Percentiles rank a stretch among this genome's conserved stretches.
Conservation (phyloP, 2,329 filamentous ascomycete genomes). For the Epicoccum nigrum region DNA sequence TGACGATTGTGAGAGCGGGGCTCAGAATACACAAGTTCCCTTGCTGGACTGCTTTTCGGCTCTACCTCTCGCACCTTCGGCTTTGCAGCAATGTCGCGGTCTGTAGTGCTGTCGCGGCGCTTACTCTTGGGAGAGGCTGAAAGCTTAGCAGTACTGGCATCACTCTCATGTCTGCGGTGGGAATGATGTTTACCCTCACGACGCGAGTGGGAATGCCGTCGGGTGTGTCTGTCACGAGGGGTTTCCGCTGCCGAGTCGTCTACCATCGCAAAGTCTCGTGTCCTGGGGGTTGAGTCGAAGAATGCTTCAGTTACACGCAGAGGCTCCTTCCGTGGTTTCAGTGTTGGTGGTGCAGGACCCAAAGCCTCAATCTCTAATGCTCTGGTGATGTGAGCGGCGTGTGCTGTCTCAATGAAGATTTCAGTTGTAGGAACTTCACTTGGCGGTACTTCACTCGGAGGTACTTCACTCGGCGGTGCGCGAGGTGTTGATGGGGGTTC, state of each 20-base stretch:
- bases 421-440: too few species aligned
- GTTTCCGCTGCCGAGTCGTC: conserved; percentile 29
- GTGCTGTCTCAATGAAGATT: too few species aligned
- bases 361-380: not conserved
- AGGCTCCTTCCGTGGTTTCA: not conserved
- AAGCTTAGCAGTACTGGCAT: conserved; percentile 31
- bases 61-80: conserved; percentile 29
- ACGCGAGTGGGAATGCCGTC: conserved; percentile 38
- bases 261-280: conserved; percentile 37
- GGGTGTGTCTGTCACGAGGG: conserved; percentile 34
- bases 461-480: too few species aligned
- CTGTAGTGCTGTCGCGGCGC: conserved; percentile 42
- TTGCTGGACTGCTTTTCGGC: conserved; percentile 24
- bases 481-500: too few species aligned
- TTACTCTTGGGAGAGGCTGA: conserved; percentile 31
- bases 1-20: conserved; percentile 36
- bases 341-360: not conserved
- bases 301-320: not conserved
- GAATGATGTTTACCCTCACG: conserved; percentile 35
- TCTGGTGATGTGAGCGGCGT: not conserved
- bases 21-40: conserved; percentile 36
- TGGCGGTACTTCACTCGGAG: too few species aligned
- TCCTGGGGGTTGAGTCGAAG: conserved; percentile 14
- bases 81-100: conserved; percentile 30
- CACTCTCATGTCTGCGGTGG: conserved; percentile 40